Evolutionary conservation across 768 basidiomycete species (phyloP), one percentile per base, ranked within the genome.

Genomic region (Leccinum fibrillosum): DNA sequence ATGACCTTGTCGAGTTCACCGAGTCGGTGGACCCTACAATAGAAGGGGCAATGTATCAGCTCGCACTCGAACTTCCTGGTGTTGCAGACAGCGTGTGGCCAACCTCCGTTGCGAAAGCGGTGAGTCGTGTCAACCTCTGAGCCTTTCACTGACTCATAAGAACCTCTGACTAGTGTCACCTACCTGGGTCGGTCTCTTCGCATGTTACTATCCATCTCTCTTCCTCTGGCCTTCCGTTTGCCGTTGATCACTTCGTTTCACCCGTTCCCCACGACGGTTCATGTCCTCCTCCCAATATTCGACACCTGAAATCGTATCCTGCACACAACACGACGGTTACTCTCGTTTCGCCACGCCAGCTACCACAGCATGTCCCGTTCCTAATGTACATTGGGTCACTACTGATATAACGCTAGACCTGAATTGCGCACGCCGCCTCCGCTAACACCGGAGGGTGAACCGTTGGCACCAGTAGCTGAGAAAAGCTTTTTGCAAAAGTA

Each of bases 401-500:
- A 34, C 62, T 63, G 49, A 57, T 32, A 48, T 23, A 15, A 17
- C 26, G 37, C 52, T 66, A 92, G 91, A 57, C 89, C 88, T 47
- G 82, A 83, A 58, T 78, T 92, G 39, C 84, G 82, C 54, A 73
- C 78, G 1, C 89, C 90, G 9, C 88, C 88, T 9, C 84, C 83
- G 5, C 70, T 92, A 23, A 84, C 84, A 9, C 74, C 82, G 15
- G 78, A 88, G 66, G 91, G 91, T 49, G 81, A 84, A 65, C 81
- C 84, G 19, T 75, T 89, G 23, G 69, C 78, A 57, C 82, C 86
- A 0, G 69, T 76, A 34, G 80, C 81, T 0, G 91, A 95, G 67
- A 89, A 93, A 72, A 76, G 84, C 11, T 92, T 94, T 72, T 56
- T 94, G 44, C 89, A 92, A 66, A 94, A 94, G 70, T 95, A 95